Percentiles rank a stretch among this genome's conserved stretches.
These are phyloP conservation scores for Astrocystis sublimbata DNA, from an alignment of 495 filamentous ascomycete species.

Conservation along the genomic window DNA sequence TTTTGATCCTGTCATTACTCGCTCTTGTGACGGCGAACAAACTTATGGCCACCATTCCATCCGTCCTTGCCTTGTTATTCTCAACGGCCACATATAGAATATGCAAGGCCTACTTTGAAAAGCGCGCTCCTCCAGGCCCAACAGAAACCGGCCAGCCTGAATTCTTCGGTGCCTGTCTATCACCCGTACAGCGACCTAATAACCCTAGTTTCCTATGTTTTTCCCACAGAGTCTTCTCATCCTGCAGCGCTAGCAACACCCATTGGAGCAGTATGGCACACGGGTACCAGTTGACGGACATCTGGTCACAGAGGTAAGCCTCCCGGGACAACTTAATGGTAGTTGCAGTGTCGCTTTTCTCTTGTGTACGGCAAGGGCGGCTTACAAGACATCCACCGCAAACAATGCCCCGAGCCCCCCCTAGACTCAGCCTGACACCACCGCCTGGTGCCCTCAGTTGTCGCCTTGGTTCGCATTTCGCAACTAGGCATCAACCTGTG, in stretches of 20 bases:
- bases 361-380: not conserved
- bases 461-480: not conserved
- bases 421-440: slow-evolving; percentile 1
- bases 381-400: not conserved
- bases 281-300: not conserved
- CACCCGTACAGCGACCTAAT: not conserved
- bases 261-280: not conserved
- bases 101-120: not conserved
- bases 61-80: not conserved
- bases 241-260: not conserved
- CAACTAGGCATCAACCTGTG: not conserved
- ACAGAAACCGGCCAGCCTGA: not conserved
- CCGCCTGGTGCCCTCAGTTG: not conserved
- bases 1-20: not conserved
- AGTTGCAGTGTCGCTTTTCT: not conserved
- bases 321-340: not conserved
- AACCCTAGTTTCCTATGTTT: not conserved
- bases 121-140: not conserved
- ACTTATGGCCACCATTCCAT: not conserved
- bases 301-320: not conserved
- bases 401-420: not conserved
- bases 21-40: not conserved
- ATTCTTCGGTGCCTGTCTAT: not conserved
- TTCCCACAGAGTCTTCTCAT: not conserved
- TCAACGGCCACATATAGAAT: not conserved